Percentiles rank a stretch among this genome's conserved stretches.
phyloP scores from a whole-genome alignment of 768 basidiomycete species.

The Candolleomyces eurysporus region DNA sequence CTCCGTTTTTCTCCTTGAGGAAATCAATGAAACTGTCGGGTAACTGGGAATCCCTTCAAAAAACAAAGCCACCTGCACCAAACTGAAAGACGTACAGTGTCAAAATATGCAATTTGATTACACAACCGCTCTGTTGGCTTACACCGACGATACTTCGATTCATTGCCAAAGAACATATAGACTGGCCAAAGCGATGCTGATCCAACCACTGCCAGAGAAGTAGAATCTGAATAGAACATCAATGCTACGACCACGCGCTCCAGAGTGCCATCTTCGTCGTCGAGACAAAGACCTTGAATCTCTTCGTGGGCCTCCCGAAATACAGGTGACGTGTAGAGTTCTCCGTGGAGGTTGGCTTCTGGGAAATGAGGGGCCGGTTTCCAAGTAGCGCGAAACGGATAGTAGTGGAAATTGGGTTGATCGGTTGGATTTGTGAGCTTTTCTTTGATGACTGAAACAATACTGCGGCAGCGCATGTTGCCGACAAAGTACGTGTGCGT shows the following conservation, averaged over 20 bases:
- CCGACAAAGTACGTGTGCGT: too few relatives aligned
- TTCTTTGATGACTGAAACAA: background rate
- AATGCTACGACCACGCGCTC: conserved; percentile 20
- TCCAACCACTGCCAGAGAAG: conserved; percentile 13
- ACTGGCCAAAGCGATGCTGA: conserved; percentile 16
- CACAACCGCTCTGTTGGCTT: conserved; percentile 25
- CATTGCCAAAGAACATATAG: conserved; percentile 18
- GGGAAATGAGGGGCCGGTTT: background rate
- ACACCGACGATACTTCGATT: too few relatives aligned
- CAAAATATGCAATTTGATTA: conserved; percentile 44
- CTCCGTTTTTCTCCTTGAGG: background rate
- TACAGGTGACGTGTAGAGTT: conserved; percentile 15
- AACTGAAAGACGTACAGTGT: conserved; percentile 15
- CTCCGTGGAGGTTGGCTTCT: conserved; percentile 12
- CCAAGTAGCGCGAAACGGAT: background rate
- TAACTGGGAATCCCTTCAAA: conserved; percentile 11
- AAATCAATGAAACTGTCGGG: conserved; percentile 20
- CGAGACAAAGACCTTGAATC: background rate
- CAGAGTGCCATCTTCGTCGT: conserved; percentile 3
- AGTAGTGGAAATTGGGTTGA: background rate
- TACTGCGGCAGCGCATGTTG: too few relatives aligned
- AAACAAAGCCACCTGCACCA: background rate
- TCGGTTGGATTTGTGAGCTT: background rate
- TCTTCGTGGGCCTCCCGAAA: too few relatives aligned
- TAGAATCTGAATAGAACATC: too few relatives aligned